These are phyloP conservation scores for Anaeramoeba ignava DNA, from an alignment of 78 protist species.

Conservation along the genomic window DNA sequence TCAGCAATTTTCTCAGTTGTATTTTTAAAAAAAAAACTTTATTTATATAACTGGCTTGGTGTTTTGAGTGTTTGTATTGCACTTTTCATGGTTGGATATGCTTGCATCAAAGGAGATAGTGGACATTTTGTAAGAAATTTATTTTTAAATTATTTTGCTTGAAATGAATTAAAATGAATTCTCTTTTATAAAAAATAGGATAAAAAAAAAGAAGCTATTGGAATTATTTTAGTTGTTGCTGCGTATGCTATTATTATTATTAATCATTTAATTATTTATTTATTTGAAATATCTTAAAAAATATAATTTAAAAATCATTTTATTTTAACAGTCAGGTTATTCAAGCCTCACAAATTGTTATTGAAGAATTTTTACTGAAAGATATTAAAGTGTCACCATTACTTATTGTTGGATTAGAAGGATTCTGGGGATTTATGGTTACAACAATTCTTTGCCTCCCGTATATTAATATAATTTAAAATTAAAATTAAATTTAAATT, in stretches of 20 bases:
- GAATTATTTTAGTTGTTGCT: too few species aligned
- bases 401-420: slow-evolving; percentile 31
- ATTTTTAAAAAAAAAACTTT: neutral
- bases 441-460: slow-evolving; percentile 11
- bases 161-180: too few species aligned
- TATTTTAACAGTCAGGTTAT: slow-evolving; percentile 9
- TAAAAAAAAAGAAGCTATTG: too few species aligned
- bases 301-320: too few species aligned
- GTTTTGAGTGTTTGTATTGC: neutral
- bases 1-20: slow-evolving; percentile 32
- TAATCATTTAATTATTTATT: too few species aligned
- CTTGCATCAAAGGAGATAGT: slow-evolving; percentile 8
- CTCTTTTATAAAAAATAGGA: too few species aligned
- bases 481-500: too few species aligned
- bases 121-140: too few species aligned
- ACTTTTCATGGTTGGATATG: slow-evolving; percentile 5
- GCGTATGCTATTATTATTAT: too few species aligned
- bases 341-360: slow-evolving; percentile 29
- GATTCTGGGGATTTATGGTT: slow-evolving; percentile 46
- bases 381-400: neutral
- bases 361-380: slow-evolving; percentile 16
- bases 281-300: too few species aligned
- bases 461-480: slow-evolving; percentile 5
- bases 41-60: slow-evolving; percentile 20
- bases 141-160: too few species aligned